phyloP scores from a whole-genome alignment of 768 basidiomycete genomes.

The Termitomyces sp. region DNA sequence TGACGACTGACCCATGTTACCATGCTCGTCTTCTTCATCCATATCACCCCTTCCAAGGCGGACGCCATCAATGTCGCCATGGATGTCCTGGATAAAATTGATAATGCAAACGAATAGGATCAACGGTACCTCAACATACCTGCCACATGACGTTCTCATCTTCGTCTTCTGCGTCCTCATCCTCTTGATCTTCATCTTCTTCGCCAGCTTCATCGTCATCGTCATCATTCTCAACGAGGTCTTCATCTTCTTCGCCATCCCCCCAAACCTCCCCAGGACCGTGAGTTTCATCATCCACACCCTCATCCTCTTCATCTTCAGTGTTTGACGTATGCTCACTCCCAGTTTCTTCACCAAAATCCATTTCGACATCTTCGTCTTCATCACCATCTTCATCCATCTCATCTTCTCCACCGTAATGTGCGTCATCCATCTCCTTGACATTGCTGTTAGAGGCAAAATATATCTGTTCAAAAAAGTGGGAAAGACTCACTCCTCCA shows the following conservation, averaged over 20 bases:
- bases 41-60: conserved; percentile 46
- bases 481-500: conserved; percentile 62
- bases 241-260: conserved; percentile 67
- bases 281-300: conserved; percentile 56
- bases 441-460: conserved; percentile 11
- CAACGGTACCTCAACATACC: conserved; percentile 28
- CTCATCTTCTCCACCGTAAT: conserved; percentile 65
- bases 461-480: neutral
- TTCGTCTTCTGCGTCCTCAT: conserved; percentile 49
- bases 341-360: conserved; percentile 79
- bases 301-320: conserved; percentile 66
- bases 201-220: conserved; percentile 47
- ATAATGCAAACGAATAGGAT: neutral
- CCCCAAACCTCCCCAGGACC: conserved; percentile 64
- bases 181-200: conserved; percentile 37
- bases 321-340: conserved; percentile 80
- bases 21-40: conserved; percentile 63
- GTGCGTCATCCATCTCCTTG: conserved; percentile 84
- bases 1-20: conserved; percentile 33
- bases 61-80: conserved; percentile 38
- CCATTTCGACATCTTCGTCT: conserved; percentile 85
- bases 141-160: conserved; percentile 56
- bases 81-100: conserved; percentile 43
- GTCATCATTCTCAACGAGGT: conserved; percentile 47
- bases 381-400: conserved; percentile 81